Evolutionary conservation across 176 grass and related monocot genomes (phyloP).

Genomic region (Aegilops umbellulata): DNA sequence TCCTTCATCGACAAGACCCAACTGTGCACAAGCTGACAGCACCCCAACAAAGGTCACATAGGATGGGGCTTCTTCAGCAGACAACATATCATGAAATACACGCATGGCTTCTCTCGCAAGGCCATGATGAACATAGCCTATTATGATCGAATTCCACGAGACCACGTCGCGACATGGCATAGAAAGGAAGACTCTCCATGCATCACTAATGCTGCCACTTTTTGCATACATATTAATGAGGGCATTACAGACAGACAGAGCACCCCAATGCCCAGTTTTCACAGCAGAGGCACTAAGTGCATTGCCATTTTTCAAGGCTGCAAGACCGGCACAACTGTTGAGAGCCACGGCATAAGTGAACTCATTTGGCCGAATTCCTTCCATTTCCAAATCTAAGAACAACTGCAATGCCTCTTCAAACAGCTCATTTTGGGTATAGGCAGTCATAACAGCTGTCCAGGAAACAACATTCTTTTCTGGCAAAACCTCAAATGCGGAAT

Average conservation of each 20-base stretch:
- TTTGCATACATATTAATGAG: constrained; percentile 89
- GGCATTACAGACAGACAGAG: constrained; percentile 52
- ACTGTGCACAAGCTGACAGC: constrained; percentile 69
- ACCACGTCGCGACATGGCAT: constrained; percentile 52
- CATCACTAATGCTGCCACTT: constrained; percentile 64
- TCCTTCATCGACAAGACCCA: constrained; percentile 71
- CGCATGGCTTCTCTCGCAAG: constrained; percentile 56
- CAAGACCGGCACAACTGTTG: constrained; percentile 67
- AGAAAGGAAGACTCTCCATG: constrained; percentile 45
- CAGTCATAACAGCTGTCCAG: constrained; percentile 77
- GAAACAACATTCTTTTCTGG: constrained; percentile 72
- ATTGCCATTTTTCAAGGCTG: constrained; percentile 64
- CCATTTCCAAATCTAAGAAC: constrained; percentile 60
- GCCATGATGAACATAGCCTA: constrained; percentile 62
- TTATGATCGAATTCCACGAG: constrained; percentile 81
- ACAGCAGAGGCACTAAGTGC: constrained; percentile 51
- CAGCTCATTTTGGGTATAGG: constrained; percentile 54
- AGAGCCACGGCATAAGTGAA: constrained; percentile 66
- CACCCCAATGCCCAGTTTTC: constrained; percentile 48
- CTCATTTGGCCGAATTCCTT: constrained; percentile 55
- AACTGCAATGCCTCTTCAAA: constrained; percentile 76
- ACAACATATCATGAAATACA: constrained; percentile 57
- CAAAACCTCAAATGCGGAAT: constrained; percentile 43
- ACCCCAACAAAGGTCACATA: constrained; percentile 71
- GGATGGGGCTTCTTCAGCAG: constrained; percentile 41